Conservation (phyloP, 2,329 filamentous ascomycete species). For the Cadophora sp. region DNA sequence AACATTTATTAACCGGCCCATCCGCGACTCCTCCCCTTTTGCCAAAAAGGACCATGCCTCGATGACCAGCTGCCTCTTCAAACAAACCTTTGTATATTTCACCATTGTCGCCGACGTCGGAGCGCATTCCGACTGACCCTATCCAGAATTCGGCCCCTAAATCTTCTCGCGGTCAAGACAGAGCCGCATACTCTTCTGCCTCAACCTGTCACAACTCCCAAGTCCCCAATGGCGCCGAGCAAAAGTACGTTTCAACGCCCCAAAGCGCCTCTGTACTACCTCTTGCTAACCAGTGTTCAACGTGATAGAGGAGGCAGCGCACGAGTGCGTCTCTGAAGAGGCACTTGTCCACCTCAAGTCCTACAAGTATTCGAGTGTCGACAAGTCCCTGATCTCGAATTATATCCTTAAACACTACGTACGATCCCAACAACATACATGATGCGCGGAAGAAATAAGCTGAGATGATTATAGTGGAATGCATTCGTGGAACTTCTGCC, state of each 20-base stretch:
- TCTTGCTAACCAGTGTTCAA: conserved; percentile 3
- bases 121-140: conserved; percentile 39
- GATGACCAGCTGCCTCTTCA: conserved; percentile 22
- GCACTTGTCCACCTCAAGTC: conserved; percentile 88
- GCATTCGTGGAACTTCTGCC: conserved; percentile 90
- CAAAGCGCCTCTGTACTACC: neutral
- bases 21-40: conserved; percentile 20
- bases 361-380: conserved; percentile 97
- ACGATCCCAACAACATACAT: conserved; percentile 50
- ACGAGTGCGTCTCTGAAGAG: conserved; percentile 85
- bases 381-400: conserved; percentile 91
- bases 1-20: conserved; percentile 20
- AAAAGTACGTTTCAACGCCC: conserved; percentile 45
- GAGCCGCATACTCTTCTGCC: conserved; percentile 38
- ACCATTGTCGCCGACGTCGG: conserved; percentile 41
- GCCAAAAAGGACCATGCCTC: conserved; percentile 26
- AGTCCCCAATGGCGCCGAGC: conserved; percentile 48
- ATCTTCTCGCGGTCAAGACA: conserved; percentile 40
- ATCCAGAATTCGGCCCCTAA: conserved; percentile 40
- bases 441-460: conserved; percentile 25
- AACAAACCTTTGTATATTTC: conserved; percentile 13
- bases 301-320: conserved; percentile 58
- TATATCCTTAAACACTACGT: conserved; percentile 97
- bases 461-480: conserved; percentile 77
- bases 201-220: conserved; percentile 42